Evolutionary conservation across 202 grass and related monocot genomes (phyloP), one percentile per base, ranked within the genome.

Genomic region (Carex arenaria): DNA sequence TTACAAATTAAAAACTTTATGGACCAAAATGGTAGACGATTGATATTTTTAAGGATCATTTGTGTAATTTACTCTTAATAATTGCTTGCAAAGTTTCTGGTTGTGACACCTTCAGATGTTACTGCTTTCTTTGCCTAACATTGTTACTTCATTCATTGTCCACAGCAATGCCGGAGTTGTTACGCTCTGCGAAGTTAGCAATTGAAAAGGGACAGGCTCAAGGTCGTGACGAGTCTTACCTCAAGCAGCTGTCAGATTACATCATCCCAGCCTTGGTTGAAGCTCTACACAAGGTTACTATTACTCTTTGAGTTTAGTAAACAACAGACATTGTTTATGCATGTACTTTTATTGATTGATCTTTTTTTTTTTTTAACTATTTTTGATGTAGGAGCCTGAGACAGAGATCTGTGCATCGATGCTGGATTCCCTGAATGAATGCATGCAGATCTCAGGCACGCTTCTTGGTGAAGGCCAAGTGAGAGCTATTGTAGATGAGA

Each of bases 211-310:
- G 93, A 4, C 93, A 78, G 72, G 82, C 97, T 87, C 93, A 88
- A 85, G 97, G 97, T 62, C 93, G 93, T n/a, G 93, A 99, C 38
- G 88, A 99, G 53, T 91, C 97, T 83, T 99, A 99, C 74, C 85
- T 96, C 80, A 99, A 99, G 81, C 93, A 96, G 57, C 86, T 99
- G 76, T 92, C 93, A 36, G 97, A 99, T 83, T 99, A 94, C 64
- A 94, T 99, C 87, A 96, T 99, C 86, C 93, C 97, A 30, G 93
- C 93, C 70, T 90, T 99, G 17, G 84, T 96, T 87, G 97, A 99
- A 84, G 97, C 93, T 40, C 86, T 99, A 82, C 97, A 96, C 43
- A 99, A 99, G 93, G 97, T 90, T 45, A 80, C 20, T 61, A 31
- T 20, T 78, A 60, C 74, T 5, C 6, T 40, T 10, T 9, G 59